phyloP scores from a whole-genome alignment of 768 basidiomycete species.

The Calocera viscosa region DNA sequence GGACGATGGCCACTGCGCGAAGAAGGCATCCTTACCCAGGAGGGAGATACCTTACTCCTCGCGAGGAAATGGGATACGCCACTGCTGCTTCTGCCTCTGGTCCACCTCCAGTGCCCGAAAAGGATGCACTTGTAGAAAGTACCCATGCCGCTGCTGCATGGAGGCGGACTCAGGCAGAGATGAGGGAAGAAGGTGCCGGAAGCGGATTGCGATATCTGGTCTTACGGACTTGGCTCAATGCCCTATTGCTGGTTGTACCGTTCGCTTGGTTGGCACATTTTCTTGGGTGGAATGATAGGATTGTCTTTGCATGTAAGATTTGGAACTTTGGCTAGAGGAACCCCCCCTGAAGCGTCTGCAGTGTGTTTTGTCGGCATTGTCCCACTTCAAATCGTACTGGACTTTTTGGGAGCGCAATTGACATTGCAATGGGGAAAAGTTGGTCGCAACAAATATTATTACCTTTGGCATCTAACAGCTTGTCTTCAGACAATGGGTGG shows the following conservation, averaged over 20 bases:
- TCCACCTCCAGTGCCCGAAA: not conserved
- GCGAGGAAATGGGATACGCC: not conserved
- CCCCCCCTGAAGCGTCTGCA: too few relatives aligned
- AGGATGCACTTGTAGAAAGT: not conserved
- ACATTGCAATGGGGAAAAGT: not conserved
- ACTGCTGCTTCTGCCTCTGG: not conserved
- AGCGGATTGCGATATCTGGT: conserved; percentile 6
- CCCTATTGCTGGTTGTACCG: not conserved
- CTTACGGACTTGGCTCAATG: conserved; percentile 2
- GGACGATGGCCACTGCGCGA: not conserved
- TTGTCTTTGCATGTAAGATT: not conserved
- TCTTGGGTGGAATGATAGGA: not conserved
- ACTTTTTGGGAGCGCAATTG: not conserved
- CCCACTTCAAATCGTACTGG: not conserved
- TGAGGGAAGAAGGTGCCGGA: not conserved
- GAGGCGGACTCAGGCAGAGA: not conserved
- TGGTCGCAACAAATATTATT: not conserved
- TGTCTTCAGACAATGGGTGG: not conserved
- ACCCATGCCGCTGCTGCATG: conserved; percentile 1
- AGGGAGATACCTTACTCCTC: not conserved
- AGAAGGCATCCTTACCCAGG: not conserved
- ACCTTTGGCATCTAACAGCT: not conserved
- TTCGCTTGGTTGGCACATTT: not conserved
- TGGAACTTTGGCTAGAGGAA: not conserved
- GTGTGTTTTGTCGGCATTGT: not conserved